Evolutionary conservation across 2,329 filamentous ascomycete genomes (phyloP).

Genomic region (Colletotrichum tofieldiae): DNA sequence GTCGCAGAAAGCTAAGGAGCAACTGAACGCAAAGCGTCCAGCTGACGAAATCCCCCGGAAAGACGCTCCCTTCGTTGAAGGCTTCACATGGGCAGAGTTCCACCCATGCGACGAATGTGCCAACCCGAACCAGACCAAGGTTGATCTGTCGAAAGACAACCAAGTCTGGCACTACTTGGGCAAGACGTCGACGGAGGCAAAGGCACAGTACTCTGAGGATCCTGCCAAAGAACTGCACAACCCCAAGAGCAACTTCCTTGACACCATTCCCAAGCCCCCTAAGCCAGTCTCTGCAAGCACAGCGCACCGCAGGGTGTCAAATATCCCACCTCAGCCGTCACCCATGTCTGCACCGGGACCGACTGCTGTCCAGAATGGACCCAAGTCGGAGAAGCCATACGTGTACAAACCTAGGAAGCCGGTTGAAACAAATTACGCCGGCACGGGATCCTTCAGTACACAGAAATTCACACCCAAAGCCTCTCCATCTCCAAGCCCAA

Average conservation of each 20-base stretch:
- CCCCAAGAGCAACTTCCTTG: slow-evolving; percentile 79
- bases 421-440: slow-evolving; percentile 46
- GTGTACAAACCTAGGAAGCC: slow-evolving; percentile 66
- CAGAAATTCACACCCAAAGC: slow-evolving; percentile 55
- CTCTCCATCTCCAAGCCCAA: slow-evolving; percentile 48
- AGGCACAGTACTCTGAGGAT: slow-evolving; percentile 91
- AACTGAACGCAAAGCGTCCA: slow-evolving; percentile 77
- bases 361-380: slow-evolving; percentile 15
- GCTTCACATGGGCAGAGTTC: slow-evolving; percentile 86
- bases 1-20: slow-evolving; percentile 74
- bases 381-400: slow-evolving; percentile 64
- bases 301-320: slow-evolving; percentile 43
- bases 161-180: slow-evolving; percentile 93
- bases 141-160: slow-evolving; percentile 80
- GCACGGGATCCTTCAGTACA: slow-evolving; percentile 50
- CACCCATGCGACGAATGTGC: slow-evolving; percentile 68
- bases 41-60: slow-evolving; percentile 75
- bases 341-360: slow-evolving; percentile 21
- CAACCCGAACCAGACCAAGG: slow-evolving; percentile 75
- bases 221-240: slow-evolving; percentile 73
- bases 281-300: slow-evolving; percentile 54
- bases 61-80: slow-evolving; percentile 77
- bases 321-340: slow-evolving; percentile 37
- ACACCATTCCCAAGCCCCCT: slow-evolving; percentile 73
- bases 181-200: slow-evolving; percentile 88